Base-by-base conservation (phyloP, 805 yeast genomes). In the Nakazawaea wyomingensis region DNA sequence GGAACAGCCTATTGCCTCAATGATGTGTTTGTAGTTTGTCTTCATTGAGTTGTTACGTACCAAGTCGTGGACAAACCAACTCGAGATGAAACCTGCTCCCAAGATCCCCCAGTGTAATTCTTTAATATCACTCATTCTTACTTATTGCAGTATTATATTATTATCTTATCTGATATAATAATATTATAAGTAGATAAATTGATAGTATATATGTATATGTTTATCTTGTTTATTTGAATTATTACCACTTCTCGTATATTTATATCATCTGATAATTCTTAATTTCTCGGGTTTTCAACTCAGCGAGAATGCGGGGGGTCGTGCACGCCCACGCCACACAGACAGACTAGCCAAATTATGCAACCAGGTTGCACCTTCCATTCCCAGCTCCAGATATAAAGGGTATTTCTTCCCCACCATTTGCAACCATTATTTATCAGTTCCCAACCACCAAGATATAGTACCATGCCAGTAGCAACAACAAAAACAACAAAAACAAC, bases 31-130 rank as follows among this genome's bases (percentile, higher is more conserved):
- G 44, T 61, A 54, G 20, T 50, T 47, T 19, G 55, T 48, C 20
- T 54, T 53, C 8, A 55, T 49, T 4, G 49, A 41, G 46, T 62
- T 57, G 47, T 55, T 48, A 28, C 49, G 44, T 19, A 51, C 44
- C 19, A 61, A 39, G 37, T 72, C 78, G 33, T 57, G 54, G 4
- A 61, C 71, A 48, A 72, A 71, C 51, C 66, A 67, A 27, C 60
- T 59, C n/a, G 75, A 67, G 47, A 72, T 72, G 53, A 66, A 63
- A 14, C 78, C 78, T 19, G 75, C 69, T 18, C 76, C 76, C 33
- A 72, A 59, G 21, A 72, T 69, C 20, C 76, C 78, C 77, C 78
- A 72, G 31, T 59, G 59, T 33, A 63, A 47, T 17, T 35, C 40
- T 14, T 29, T 29, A 17, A 20, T n/a, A n/a, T n/a, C 35, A 6